phyloP scores from a whole-genome alignment of 805 yeast species.

The Metschnikowia borealis region DNA sequence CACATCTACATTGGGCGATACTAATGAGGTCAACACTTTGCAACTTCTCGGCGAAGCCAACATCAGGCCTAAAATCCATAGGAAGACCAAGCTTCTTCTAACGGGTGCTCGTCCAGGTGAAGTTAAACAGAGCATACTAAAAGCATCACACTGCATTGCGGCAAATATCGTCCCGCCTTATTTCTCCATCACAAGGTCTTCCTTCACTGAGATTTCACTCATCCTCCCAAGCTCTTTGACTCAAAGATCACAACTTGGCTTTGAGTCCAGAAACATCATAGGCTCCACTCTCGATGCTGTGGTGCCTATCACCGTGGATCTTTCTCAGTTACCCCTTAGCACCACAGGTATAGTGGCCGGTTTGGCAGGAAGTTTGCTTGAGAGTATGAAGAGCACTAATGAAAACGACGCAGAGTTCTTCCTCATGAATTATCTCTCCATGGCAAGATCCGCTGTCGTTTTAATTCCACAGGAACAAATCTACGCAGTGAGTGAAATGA shows the following conservation, averaged over 20 bases:
- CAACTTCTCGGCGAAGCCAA: constrained; percentile 9
- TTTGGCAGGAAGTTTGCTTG: constrained; percentile 48
- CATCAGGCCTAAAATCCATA: constrained; percentile 45
- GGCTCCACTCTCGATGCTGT: constrained; percentile 57
- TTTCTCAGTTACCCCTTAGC: constrained; percentile 51
- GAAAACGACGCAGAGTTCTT: constrained; percentile 21
- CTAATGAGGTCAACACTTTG: constrained; percentile 7
- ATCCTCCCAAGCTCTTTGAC: constrained; percentile 41
- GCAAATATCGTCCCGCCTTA: constrained; percentile 35
- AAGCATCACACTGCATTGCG: constrained; percentile 39
- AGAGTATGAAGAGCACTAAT: constrained; percentile 22
- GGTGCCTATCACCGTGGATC: constrained; percentile 54
- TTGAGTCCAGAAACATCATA: constrained; percentile 39
- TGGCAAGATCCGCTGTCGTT: constrained; percentile 57
- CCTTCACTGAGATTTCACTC: constrained; percentile 47
- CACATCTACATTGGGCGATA: neutral
- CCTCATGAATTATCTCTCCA: constrained; percentile 57
- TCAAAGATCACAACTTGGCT: constrained; percentile 36
- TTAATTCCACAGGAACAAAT: constrained; percentile 53
- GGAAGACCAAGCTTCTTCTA: constrained; percentile 39
- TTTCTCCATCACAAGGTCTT: constrained; percentile 52
- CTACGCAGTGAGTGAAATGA: constrained; percentile 24
- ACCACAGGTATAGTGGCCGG: constrained; percentile 67
- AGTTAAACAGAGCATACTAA: constrained; percentile 36
- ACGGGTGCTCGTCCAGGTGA: constrained; percentile 59